These are phyloP conservation scores for Butyriboletus loyo DNA, from an alignment of 768 basidiomycete genomes.

Conservation along the genomic window DNA sequence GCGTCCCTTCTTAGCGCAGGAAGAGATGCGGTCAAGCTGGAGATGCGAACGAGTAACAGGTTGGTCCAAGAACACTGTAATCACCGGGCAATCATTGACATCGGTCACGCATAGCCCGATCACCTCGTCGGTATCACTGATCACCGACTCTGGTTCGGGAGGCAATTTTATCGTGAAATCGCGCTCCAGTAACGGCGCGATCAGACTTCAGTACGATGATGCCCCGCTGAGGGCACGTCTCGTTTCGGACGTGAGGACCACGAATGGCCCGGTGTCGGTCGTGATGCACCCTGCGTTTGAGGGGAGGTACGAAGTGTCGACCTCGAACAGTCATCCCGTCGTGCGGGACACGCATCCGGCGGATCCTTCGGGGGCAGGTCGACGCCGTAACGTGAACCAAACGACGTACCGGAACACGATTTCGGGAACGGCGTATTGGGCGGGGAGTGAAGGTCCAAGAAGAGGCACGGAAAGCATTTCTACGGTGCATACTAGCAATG, in stretches of 20 bases:
- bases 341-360: slow-evolving; percentile 9
- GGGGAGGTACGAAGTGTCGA: slow-evolving; percentile 34
- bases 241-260: slow-evolving; percentile 30
- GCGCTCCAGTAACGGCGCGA: slow-evolving; percentile 33
- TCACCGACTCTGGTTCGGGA: slow-evolving; percentile 20
- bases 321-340: slow-evolving; percentile 18
- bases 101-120: slow-evolving; percentile 10
- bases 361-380: slow-evolving; percentile 33
- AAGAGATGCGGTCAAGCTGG: neutral
- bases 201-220: slow-evolving; percentile 28
- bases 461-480: neutral
- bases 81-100: neutral
- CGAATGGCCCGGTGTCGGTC: slow-evolving; percentile 30
- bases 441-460: neutral
- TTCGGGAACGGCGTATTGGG: slow-evolving; percentile 22
- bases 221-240: slow-evolving; percentile 33
- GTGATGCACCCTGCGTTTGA: slow-evolving; percentile 38
- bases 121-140: slow-evolving; percentile 25
- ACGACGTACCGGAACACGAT: neutral
- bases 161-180: slow-evolving; percentile 33
- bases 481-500: slow-evolving; percentile 24
- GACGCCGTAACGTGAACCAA: slow-evolving; percentile 25
- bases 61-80: neutral
- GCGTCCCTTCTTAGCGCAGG: slow-evolving; percentile 21
- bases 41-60: slow-evolving; percentile 26